Conservation (phyloP, 495 filamentous ascomycete species). For the Aspergillus bertholletiae region DNA sequence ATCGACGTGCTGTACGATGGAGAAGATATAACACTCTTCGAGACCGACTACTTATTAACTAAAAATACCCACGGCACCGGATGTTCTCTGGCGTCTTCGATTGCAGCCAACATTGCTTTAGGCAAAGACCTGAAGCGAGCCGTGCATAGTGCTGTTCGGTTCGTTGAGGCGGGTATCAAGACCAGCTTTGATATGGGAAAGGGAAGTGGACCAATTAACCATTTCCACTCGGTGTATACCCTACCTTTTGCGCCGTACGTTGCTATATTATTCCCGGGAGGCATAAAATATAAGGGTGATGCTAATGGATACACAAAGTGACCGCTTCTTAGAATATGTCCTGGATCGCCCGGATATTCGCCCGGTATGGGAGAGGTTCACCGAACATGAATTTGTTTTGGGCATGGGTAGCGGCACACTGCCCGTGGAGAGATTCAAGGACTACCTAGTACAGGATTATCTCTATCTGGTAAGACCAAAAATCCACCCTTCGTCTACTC, state of each 20-base stretch:
- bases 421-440: slow-evolving; percentile 69
- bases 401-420: slow-evolving; percentile 73
- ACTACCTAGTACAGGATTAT: slow-evolving; percentile 88
- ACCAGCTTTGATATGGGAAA: slow-evolving; percentile 69
- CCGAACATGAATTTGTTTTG: slow-evolving; percentile 75
- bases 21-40: slow-evolving; percentile 50
- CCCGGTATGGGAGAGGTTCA: slow-evolving; percentile 65
- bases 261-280: not conserved
- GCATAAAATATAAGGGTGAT: not conserved
- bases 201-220: slow-evolving; percentile 88
- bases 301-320: slow-evolving; percentile 44
- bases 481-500: not conserved
- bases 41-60: slow-evolving; percentile 64
- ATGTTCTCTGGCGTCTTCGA: slow-evolving; percentile 90
- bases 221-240: slow-evolving; percentile 80
- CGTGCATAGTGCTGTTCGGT: slow-evolving; percentile 68
- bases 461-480: slow-evolving; percentile 71
- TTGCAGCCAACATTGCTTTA: slow-evolving; percentile 79
- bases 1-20: slow-evolving; percentile 73
- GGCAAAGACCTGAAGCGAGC: slow-evolving; percentile 59
- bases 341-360: slow-evolving; percentile 72
- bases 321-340: slow-evolving; percentile 78
- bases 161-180: slow-evolving; percentile 80
- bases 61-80: slow-evolving; percentile 94
- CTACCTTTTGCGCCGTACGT: slow-evolving; percentile 81